phyloP scores from a whole-genome alignment of 352 stramenopile species.

The Lagenidium giganteum region DNA sequence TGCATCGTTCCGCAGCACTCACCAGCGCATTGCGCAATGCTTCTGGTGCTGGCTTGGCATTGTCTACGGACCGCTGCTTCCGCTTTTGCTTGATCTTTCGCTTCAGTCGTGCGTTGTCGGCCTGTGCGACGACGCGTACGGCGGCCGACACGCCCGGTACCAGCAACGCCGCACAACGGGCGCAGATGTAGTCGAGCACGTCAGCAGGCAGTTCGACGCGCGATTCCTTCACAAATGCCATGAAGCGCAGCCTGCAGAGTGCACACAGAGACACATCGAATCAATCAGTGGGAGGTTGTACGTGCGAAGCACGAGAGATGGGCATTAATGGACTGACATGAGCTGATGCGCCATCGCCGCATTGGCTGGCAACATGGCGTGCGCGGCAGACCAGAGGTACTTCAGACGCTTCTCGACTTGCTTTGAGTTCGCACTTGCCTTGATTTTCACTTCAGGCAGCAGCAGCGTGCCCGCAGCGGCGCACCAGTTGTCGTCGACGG shows the following conservation, averaged over 20 bases:
- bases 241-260: conserved; percentile 34
- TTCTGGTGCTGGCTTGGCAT: conserved; percentile 6
- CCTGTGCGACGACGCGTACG: conserved; percentile 44
- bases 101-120: conserved; percentile 31
- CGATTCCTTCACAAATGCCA: conserved; percentile 34
- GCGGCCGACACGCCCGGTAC: conserved; percentile 52
- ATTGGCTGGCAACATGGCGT: conserved; percentile 33
- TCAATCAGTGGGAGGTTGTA: neutral
- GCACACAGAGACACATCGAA: neutral
- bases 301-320: neutral
- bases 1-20: no score
- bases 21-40: conserved; percentile 35
- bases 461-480: conserved; percentile 17
- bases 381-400: conserved; percentile 63
- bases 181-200: conserved; percentile 66
- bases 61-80: conserved; percentile 12
- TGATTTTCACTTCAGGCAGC: conserved; percentile 37
- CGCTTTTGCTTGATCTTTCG: conserved; percentile 43
- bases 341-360: conserved; percentile 43
- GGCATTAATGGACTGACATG: no score
- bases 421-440: conserved; percentile 26
- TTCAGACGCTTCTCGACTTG: conserved; percentile 63
- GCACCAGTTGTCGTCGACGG: no score
- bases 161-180: conserved; percentile 48
- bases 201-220: conserved; percentile 28